Evolutionary conservation across 148 eudicot genomes (phyloP), one percentile per base, ranked within the genome.

Genomic region (Limonium bicolor): DNA sequence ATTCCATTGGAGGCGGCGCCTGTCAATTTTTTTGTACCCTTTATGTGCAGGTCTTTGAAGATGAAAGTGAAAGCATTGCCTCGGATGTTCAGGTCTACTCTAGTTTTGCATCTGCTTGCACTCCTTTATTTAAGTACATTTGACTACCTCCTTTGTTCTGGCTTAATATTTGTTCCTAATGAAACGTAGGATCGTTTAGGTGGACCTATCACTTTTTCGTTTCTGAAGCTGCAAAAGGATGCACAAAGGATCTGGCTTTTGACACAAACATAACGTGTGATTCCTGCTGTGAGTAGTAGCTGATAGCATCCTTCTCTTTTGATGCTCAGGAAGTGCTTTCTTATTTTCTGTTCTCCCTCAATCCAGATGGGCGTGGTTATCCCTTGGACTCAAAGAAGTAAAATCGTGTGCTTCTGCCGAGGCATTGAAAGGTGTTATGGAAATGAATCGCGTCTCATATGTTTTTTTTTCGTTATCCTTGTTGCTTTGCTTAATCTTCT

Each of bases 151-250:
- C 13, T 6, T 27, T 37, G 11, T 46, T 22, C 18, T 40, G 45
- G 42, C 37, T 33, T 24, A 20, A 30, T 63, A 46, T 46, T 37
- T 47, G 36, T 36, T 23, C 31, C 24, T 38, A 29, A 43, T 28
- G 25, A 21, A 51, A 20, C 50, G 50, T 43, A 23, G 59, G 45
- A 38, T 53, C 19, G 56, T 49, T 27, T 55, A 83, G 94, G 84
- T 66, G 63, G 90, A 83, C 45, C 72, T 83, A 27, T 46, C 55
- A 7, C 90, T 88, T 48, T n/a, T 67, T 92, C 27, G 83, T 88
- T 64, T 48, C 66, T 64, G 96, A 88, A 70, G 94, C 97, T 31
- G 94, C 73, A 14, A 53, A 63, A 55, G 97, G 92, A 48, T 84
- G 97, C 76, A 80, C 70, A 21, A 88, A 83, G 70, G 70, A 75